These are phyloP conservation scores for cucumber (Cucumis sativus) DNA, from an alignment of 306 rosid species.

Conservation along the genomic window DNA sequence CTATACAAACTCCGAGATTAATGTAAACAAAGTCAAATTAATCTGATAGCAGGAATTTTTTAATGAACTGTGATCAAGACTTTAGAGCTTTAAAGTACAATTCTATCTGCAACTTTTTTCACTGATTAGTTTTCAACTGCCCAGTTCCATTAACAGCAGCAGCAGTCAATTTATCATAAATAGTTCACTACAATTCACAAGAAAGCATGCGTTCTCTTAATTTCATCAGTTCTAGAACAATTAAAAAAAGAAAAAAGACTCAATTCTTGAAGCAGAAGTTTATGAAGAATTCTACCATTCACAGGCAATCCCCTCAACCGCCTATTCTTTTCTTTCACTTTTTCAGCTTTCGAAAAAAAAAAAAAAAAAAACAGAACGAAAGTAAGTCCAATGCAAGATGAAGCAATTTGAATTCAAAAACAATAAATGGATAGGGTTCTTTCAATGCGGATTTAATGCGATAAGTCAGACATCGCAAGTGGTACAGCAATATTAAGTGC, in stretches of 20 bases:
- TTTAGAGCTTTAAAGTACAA: neutral
- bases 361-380: neutral
- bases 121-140: too few relatives aligned
- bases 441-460: neutral
- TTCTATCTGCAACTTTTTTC: neutral
- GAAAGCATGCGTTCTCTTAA: neutral
- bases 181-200: neutral
- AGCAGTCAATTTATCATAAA: neutral
- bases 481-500: neutral
- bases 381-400: neutral
- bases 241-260: neutral
- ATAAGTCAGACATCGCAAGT: neutral
- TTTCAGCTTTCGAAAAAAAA: neutral
- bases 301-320: neutral
- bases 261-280: neutral
- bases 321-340: neutral
- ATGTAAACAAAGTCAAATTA: neutral
- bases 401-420: neutral
- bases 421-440: neutral
- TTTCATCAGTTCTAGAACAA: neutral
- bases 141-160: too few relatives aligned
- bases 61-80: neutral
- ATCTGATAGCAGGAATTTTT: neutral
- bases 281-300: neutral
- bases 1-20: neutral